Evolutionary conservation across 176 grass and related monocot genomes (phyloP).

Genomic region (Rhynchospora tenuis): DNA sequence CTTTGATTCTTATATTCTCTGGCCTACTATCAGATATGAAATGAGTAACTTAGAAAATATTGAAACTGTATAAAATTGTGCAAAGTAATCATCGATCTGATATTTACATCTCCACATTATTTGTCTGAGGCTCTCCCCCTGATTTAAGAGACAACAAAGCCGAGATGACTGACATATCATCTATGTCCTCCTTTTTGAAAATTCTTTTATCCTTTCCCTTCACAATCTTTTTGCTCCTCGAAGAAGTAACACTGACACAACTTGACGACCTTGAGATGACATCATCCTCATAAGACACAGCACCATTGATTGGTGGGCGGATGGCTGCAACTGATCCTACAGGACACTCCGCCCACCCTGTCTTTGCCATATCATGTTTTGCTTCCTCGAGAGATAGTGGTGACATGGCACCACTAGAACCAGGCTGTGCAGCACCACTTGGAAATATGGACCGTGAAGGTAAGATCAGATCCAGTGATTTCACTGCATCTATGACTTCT

Average conservation of each 20-base stretch:
- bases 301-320: background rate
- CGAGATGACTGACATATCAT: background rate
- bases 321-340: slow-evolving; percentile 4
- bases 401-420: background rate
- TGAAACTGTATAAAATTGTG: background rate
- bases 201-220: slow-evolving; percentile 3
- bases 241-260: background rate
- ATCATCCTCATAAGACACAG: background rate
- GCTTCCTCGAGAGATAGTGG: background rate
- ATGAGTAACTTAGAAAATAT: background rate
- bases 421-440: background rate
- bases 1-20: background rate
- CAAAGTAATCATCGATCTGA: background rate
- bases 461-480: background rate
- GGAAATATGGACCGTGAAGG: background rate
- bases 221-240: slow-evolving; percentile 1
- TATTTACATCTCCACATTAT: background rate
- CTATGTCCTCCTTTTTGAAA: background rate
- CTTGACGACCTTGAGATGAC: background rate
- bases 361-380: slow-evolving; percentile 4
- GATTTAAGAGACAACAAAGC: slow-evolving; percentile 14
- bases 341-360: slow-evolving; percentile 2
- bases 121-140: background rate
- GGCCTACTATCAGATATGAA: background rate
- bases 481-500: background rate